phyloP scores from a whole-genome alignment of 345 rosid species.

The Eucalyptus erythrocorys region DNA sequence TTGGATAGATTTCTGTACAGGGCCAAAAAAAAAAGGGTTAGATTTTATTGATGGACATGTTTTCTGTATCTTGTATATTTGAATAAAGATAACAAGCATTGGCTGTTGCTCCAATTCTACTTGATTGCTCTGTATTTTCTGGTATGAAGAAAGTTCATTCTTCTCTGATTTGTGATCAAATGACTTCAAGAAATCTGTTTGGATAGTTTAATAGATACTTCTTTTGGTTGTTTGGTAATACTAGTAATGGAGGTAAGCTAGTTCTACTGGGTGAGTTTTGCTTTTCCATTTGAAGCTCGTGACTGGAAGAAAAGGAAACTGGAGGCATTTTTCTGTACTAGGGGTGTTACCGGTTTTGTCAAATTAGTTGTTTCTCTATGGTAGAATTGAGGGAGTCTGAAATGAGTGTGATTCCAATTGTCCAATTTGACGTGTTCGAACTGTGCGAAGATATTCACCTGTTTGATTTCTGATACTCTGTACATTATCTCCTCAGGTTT shows the following conservation, averaged over 20 bases:
- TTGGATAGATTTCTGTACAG: conserved; percentile 39
- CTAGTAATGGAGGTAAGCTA: not conserved
- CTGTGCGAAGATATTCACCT: not conserved
- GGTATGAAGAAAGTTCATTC: not conserved
- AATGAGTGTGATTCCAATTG: not conserved
- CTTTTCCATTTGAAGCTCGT: not conserved
- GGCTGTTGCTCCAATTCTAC: not conserved
- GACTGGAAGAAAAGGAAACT: not conserved
- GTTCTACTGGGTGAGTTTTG: not conserved
- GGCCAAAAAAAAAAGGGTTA: conserved; percentile 4
- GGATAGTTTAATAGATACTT: not conserved
- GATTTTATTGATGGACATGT: conserved; percentile 12
- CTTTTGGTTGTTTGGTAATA: not conserved
- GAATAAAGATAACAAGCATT: not conserved
- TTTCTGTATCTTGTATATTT: not conserved
- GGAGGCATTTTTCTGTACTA: not conserved
- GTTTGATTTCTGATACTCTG: not conserved
- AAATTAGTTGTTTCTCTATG: not conserved
- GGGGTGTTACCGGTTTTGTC: not conserved
- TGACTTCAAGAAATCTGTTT: not conserved
- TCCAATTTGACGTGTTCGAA: not conserved
- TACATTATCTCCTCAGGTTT: not conserved
- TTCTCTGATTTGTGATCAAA: not conserved
- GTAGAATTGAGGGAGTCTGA: not conserved
- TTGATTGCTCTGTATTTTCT: not conserved